Base-by-base conservation (phyloP, 306 rosid genomes). In the Abrus pulchellus region DNA sequence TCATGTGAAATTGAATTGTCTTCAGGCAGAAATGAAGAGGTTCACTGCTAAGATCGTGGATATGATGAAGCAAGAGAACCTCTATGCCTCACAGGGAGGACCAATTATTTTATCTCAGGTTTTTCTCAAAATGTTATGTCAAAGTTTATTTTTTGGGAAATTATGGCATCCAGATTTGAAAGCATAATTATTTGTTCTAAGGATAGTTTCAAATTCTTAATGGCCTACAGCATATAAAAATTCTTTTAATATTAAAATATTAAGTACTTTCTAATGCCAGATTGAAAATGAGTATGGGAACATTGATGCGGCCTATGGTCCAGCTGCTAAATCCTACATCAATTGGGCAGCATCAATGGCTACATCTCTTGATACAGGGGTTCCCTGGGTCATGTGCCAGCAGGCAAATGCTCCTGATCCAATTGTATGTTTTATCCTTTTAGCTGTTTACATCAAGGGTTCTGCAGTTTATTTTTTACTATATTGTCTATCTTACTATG, bases 301-400 rank as follows among this genome's bases (percentile, higher is more conserved):
- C 79, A 57, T 93, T 76, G 90, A 82, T 27, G 5, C 10, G 0
- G 33, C 78, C 12, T 91, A 85, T 84, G 99, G 97, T 36, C 2
- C 88, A 68, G 94, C 92, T 57, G 99, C 83, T 45, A 90, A 93
- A 80, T 48, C 94, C 33, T 95, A 95, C 76, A 72, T 95, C 56
- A 78, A 89, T 0, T 93, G 99, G 99, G 92, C 99, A 32, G 99
- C 98, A 83, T 59, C 83, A 36, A 95, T 95, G 99, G 99, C 98
- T 68, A 78, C 83, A 68, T 87, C 97, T 68, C 85, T 91, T 84
- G 87, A 93, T 82, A 95, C 98, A 5, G 99, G 99, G 48, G 99
- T 95, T 66, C 99, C 99, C 38, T 95, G 99, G 99, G 90, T 93
- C 84, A 95, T 95, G 99, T 93, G 99, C 89, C 94, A 90, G 85